Conservation (phyloP, 768 basidiomycete genomes). For the Macrolepiota albuminosa region DNA sequence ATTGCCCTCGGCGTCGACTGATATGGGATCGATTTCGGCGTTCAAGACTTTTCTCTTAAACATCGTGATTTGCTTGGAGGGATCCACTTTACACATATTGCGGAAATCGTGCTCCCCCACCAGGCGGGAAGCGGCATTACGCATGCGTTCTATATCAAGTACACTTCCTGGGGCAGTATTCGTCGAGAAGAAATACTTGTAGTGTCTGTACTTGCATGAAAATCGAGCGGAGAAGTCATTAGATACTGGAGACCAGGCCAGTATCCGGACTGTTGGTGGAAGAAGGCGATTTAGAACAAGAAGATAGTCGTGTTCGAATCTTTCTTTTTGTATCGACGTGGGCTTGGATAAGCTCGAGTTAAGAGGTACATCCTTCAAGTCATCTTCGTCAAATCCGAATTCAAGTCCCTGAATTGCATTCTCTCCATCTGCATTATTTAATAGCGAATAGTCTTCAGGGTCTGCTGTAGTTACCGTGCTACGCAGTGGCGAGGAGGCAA, state of each 20-base stretch:
- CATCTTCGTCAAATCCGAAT: slow-evolving; percentile 18
- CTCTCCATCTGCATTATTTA: not conserved
- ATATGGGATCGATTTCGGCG: slow-evolving; percentile 57
- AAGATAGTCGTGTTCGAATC: slow-evolving; percentile 69
- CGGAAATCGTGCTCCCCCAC: slow-evolving; percentile 93
- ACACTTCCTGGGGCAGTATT: slow-evolving; percentile 24
- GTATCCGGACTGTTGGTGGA: slow-evolving; percentile 82
- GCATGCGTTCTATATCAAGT: slow-evolving; percentile 75
- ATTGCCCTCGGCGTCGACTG: slow-evolving; percentile 19
- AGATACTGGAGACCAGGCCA: slow-evolving; percentile 91
- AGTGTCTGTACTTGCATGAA: slow-evolving; percentile 83
- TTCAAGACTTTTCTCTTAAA: slow-evolving; percentile 66
- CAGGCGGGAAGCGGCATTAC: slow-evolving; percentile 61
- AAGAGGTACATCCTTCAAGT: slow-evolving; percentile 20
- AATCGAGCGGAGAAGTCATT: slow-evolving; percentile 82
- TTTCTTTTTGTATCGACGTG: slow-evolving; percentile 13
- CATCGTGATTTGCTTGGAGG: slow-evolving; percentile 82
- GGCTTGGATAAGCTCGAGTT: slow-evolving; percentile 15
- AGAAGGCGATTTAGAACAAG: slow-evolving; percentile 81
- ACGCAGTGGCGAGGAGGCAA: slow-evolving; percentile 7
- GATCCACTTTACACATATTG: slow-evolving; percentile 92
- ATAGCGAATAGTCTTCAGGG: not conserved
- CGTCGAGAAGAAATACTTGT: slow-evolving; percentile 94
- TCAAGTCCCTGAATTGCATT: slow-evolving; percentile 16
- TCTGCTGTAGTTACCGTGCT: not conserved